Percentiles rank a stretch among this genome's conserved stretches.
Evolutionary conservation across 2,329 filamentous ascomycete species (phyloP).

Genomic region (Trichoderma sp.): DNA sequence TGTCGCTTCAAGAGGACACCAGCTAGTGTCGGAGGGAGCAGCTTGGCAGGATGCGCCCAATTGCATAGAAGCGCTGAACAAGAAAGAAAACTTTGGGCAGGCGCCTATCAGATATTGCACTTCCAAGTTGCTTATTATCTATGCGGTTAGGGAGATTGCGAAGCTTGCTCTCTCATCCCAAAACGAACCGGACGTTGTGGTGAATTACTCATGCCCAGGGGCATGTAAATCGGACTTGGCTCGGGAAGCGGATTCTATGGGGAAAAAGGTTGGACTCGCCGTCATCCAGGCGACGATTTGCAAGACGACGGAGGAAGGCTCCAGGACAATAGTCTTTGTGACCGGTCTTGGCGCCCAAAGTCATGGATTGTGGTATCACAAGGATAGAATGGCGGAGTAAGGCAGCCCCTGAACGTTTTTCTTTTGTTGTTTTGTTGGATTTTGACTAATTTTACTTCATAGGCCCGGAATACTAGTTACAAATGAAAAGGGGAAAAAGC

Average conservation of each 20-base stretch:
- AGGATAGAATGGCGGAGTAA: constrained; percentile 4
- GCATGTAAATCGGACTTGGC: not conserved
- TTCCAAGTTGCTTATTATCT: not conserved
- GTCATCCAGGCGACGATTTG: not conserved
- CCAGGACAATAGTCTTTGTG: not conserved
- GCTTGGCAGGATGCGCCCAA: constrained; percentile 3
- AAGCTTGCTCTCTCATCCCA: not conserved
- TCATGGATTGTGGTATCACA: not conserved
- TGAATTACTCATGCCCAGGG: constrained; percentile 2
- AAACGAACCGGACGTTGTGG: not conserved
- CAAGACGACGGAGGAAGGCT: constrained; percentile 2
- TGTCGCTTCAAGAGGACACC: constrained; percentile 12
- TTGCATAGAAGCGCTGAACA: not conserved
- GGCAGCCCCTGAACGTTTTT: not conserved
- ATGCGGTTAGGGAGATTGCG: not conserved
- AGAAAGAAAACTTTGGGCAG: not conserved
- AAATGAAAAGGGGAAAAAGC: not conserved
- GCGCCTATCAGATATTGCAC: not conserved
- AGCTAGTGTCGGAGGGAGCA: not conserved
- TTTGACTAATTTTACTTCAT: not conserved
- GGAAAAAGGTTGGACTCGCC: not conserved
- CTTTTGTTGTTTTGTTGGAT: not conserved
- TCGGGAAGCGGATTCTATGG: not conserved
- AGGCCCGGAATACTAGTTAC: constrained; percentile 3
- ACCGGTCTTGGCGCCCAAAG: not conserved